Conservation (phyloP, 2,329 filamentous ascomycete species). For the Arachnomyces sp. region DNA sequence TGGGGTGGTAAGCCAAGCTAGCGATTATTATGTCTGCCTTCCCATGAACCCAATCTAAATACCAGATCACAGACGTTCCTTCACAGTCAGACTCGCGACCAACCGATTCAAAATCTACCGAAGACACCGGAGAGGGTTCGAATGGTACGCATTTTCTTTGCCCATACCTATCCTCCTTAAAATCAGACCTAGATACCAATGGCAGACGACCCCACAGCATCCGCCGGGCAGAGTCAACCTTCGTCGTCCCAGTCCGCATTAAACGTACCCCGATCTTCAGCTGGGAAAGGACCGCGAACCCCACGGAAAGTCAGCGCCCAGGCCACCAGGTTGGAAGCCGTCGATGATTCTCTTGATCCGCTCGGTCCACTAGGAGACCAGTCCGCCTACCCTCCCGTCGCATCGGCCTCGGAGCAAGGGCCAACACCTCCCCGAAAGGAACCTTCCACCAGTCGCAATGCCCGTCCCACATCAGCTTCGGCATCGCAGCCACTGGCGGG, state of each 20-base stretch:
- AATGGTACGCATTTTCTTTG: slow-evolving; percentile 20
- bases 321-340: slow-evolving; percentile 55
- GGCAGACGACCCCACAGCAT: slow-evolving; percentile 10
- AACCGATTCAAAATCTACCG: slow-evolving; percentile 17
- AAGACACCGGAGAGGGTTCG: slow-evolving; percentile 18
- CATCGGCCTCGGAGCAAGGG: slow-evolving; percentile 44
- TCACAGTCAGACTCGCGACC: slow-evolving; percentile 31
- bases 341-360: slow-evolving; percentile 56
- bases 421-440: slow-evolving; percentile 56
- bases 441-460: slow-evolving; percentile 30
- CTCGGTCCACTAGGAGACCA: slow-evolving; percentile 52
- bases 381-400: slow-evolving; percentile 25
- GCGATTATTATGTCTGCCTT: slow-evolving; percentile 1
- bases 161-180: slow-evolving; percentile 6
- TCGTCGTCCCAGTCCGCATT: slow-evolving; percentile 28
- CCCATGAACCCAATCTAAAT: slow-evolving; percentile 1
- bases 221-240: slow-evolving; percentile 22
- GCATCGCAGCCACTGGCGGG: slow-evolving; percentile 42
- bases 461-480: slow-evolving; percentile 27
- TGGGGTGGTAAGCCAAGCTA: slow-evolving; percentile 40
- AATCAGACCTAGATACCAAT: slow-evolving; percentile 4
- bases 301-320: slow-evolving; percentile 53
- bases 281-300: slow-evolving; percentile 44
- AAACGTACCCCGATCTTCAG: slow-evolving; percentile 40
- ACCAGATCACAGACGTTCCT: slow-evolving; percentile 34